Evolutionary conservation across 148 eudicot species (phyloP).

Genomic region (Silene uniflora): DNA sequence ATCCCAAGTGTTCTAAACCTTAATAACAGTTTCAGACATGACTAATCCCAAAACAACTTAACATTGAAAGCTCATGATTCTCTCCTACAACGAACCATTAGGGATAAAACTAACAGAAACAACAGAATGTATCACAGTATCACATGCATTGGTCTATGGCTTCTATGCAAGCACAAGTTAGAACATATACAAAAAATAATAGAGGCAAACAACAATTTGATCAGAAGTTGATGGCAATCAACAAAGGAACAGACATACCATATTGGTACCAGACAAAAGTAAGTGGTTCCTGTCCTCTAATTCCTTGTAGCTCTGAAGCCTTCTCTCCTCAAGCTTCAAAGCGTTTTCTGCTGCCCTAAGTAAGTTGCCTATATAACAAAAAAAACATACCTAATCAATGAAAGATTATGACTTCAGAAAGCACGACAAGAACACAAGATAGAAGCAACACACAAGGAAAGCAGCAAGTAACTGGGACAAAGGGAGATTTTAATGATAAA

Average conservation of each 20-base stretch:
- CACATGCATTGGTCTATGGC: background rate
- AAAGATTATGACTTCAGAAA: background rate
- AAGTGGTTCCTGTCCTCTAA: constrained; percentile 43
- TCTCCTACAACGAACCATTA: background rate
- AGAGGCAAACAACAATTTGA: constrained; percentile 1
- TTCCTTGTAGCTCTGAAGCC: constrained; percentile 56
- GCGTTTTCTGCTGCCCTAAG: constrained; percentile 65
- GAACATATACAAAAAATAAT: background rate
- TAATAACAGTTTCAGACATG: background rate
- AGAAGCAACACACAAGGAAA: background rate
- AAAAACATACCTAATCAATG: background rate
- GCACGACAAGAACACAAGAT: background rate
- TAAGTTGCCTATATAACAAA: constrained; percentile 41
- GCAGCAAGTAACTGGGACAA: background rate
- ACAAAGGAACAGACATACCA: constrained; percentile 34
- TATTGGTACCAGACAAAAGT: constrained; percentile 34
- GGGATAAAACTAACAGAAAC: background rate
- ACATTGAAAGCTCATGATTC: background rate
- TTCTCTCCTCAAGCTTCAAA: constrained; percentile 59
- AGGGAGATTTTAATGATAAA: background rate
- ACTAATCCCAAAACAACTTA: background rate
- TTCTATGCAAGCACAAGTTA: background rate
- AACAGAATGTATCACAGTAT: constrained; percentile 1
- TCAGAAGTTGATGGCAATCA: background rate
- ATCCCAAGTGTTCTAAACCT: background rate